These are phyloP conservation scores for Talaromyces sp. DNA, from an alignment of 2,329 filamentous ascomycete species.

Conservation along the genomic window DNA sequence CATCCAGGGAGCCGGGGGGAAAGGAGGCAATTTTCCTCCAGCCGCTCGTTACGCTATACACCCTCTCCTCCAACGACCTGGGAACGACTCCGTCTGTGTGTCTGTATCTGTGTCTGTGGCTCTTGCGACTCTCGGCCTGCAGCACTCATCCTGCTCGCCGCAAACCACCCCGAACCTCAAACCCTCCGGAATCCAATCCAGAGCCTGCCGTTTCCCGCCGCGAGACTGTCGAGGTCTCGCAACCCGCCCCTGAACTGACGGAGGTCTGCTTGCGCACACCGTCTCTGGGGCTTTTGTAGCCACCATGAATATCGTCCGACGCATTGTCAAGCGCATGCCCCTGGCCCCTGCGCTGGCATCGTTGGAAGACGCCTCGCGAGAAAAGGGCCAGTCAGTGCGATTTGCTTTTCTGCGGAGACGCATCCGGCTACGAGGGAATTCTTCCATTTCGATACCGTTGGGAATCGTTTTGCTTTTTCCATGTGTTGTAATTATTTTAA, in stretches of 20 bases:
- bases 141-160: neutral
- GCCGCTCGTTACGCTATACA: constrained; percentile 32
- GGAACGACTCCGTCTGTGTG: neutral
- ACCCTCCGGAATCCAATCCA: neutral
- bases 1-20: constrained; percentile 28
- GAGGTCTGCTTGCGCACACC: constrained; percentile 17
- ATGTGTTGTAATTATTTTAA: constrained; percentile 82
- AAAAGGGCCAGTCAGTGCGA: constrained; percentile 42
- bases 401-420: constrained; percentile 81
- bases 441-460: constrained; percentile 83
- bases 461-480: constrained; percentile 92
- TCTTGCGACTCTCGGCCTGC: neutral
- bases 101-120: too few species aligned
- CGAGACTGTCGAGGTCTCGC: constrained; percentile 10
- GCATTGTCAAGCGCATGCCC: constrained; percentile 48
- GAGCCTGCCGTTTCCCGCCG: neutral
- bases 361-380: constrained; percentile 41
- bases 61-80: constrained; percentile 13
- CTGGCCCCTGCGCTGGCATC: constrained; percentile 39
- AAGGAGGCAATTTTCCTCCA: constrained; percentile 37
- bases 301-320: constrained; percentile 50
- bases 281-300: constrained; percentile 15
- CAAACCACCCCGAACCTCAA: neutral
- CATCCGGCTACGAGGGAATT: constrained; percentile 85
- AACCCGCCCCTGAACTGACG: constrained; percentile 9